Percentiles rank a stretch among this genome's conserved stretches.
These are phyloP conservation scores for Furcasterigmium furcatum DNA, from an alignment of 2,329 filamentous ascomycete species.

Conservation along the genomic window DNA sequence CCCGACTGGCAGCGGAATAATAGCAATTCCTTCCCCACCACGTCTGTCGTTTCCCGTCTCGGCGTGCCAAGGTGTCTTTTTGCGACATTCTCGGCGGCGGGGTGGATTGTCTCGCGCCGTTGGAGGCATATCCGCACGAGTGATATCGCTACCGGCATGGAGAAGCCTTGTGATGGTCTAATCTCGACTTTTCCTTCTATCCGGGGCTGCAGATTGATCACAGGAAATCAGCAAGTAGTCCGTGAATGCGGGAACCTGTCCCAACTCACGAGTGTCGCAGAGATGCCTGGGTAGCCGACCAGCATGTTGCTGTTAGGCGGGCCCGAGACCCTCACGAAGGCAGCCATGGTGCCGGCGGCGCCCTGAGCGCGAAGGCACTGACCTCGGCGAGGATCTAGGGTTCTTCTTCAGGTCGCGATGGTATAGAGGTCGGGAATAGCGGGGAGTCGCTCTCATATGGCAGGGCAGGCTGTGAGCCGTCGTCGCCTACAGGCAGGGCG, in stretches of 20 bases:
- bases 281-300: slow-evolving; percentile 96
- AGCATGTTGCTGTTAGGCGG: slow-evolving; percentile 96
- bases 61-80: slow-evolving; percentile 90
- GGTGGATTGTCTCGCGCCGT: slow-evolving; percentile 93
- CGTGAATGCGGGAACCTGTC: slow-evolving; percentile 1
- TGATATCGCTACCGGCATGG: slow-evolving; percentile 85
- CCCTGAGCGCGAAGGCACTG: slow-evolving; percentile 2
- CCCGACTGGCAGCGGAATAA: slow-evolving; percentile 83
- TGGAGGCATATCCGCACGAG: slow-evolving; percentile 93
- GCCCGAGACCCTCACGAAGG: slow-evolving; percentile 93
- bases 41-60: slow-evolving; percentile 84
- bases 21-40: slow-evolving; percentile 93
- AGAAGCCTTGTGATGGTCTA: slow-evolving; percentile 78
- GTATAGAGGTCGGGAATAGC: slow-evolving; percentile 5
- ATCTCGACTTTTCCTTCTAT: slow-evolving; percentile 99
- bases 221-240: no score
- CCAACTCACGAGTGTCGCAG: slow-evolving; percentile 82
- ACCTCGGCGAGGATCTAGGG: slow-evolving; percentile 4
- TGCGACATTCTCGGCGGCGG: slow-evolving; percentile 88
- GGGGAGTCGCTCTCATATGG: slow-evolving; percentile 10
- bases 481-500: neutral
- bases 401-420: slow-evolving; percentile 2
- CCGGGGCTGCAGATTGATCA: slow-evolving; percentile 78
- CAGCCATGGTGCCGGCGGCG: slow-evolving; percentile 36
- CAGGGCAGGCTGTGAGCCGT: neutral